phyloP scores from a whole-genome alignment of 2,329 filamentous ascomycete species.

The Cordyceps cateniannulata region DNA sequence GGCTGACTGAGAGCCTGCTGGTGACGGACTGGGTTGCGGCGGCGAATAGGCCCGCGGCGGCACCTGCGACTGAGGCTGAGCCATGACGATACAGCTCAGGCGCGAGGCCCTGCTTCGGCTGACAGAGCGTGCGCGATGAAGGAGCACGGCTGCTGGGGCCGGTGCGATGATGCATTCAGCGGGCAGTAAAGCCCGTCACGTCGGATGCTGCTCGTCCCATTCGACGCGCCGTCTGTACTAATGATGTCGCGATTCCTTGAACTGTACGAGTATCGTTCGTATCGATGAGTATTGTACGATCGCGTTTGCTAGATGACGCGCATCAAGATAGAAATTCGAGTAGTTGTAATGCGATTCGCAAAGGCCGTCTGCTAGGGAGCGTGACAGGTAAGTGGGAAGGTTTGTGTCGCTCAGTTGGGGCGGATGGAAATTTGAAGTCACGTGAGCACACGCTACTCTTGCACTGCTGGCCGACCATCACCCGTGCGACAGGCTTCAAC shows the following conservation, averaged over 20 bases:
- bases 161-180: slow-evolving; percentile 28
- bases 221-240: slow-evolving; percentile 26
- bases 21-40: slow-evolving; percentile 55
- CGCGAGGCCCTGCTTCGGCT: slow-evolving; percentile 4
- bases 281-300: neutral
- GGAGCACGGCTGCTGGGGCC: slow-evolving; percentile 10
- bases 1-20: slow-evolving; percentile 46
- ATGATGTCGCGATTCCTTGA: neutral
- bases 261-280: neutral
- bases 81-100: slow-evolving; percentile 35
- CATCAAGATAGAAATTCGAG: neutral
- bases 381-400: slow-evolving; percentile 24
- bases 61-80: slow-evolving; percentile 50
- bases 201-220: slow-evolving; percentile 40
- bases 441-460: slow-evolving; percentile 24
- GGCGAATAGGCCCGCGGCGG: slow-evolving; percentile 55
- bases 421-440: slow-evolving; percentile 35
- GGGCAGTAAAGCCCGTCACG: slow-evolving; percentile 46
- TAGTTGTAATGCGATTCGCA: neutral
- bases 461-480: slow-evolving; percentile 20
- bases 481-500: slow-evolving; percentile 14
- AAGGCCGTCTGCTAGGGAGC: slow-evolving; percentile 17
- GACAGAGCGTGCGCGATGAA: slow-evolving; percentile 4
- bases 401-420: slow-evolving; percentile 15
- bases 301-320: neutral